Percentiles rank a stretch among this genome's conserved stretches.
These are phyloP conservation scores for Sanghuangporus sanghuang DNA, from an alignment of 1,284 basidiomycete species.

Conservation along the genomic window DNA sequence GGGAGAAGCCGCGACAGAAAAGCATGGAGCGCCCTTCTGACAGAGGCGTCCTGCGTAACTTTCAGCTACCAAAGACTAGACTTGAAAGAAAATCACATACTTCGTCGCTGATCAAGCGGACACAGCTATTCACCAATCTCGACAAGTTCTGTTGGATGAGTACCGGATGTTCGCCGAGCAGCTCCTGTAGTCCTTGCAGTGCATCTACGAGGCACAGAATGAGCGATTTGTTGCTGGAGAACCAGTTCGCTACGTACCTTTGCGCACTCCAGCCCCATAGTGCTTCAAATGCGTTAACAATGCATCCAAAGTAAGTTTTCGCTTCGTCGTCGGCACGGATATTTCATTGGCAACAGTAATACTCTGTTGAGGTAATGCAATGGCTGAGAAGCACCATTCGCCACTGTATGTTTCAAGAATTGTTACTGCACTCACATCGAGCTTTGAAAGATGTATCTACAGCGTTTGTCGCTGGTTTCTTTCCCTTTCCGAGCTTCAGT, in stretches of 20 bases:
- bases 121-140: slow-evolving; percentile 60
- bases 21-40: slow-evolving; percentile 54
- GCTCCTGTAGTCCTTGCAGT: slow-evolving; percentile 75
- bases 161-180: slow-evolving; percentile 63
- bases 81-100: slow-evolving; percentile 33
- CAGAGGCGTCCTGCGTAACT: slow-evolving; percentile 49
- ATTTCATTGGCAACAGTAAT: slow-evolving; percentile 53
- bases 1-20: slow-evolving; percentile 73
- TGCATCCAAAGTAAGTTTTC: slow-evolving; percentile 76
- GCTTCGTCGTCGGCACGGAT: slow-evolving; percentile 63
- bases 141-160: slow-evolving; percentile 56
- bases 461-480: slow-evolving; percentile 77
- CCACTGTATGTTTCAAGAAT: slow-evolving; percentile 14
- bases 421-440: slow-evolving; percentile 53
- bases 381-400: slow-evolving; percentile 48
- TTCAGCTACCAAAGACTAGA: not conserved
- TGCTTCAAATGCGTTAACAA: slow-evolving; percentile 80
- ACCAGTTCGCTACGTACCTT: slow-evolving; percentile 40
- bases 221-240: not conserved
- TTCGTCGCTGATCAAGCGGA: slow-evolving; percentile 78
- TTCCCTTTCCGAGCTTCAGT: slow-evolving; percentile 94
- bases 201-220: slow-evolving; percentile 51
- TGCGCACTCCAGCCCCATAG: slow-evolving; percentile 71
- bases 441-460: slow-evolving; percentile 96
- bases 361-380: slow-evolving; percentile 84